Evolutionary conservation across 1,284 basidiomycete species (phyloP), one percentile per base, ranked within the genome.

Genomic region (Ceratobasidium theobromae): DNA sequence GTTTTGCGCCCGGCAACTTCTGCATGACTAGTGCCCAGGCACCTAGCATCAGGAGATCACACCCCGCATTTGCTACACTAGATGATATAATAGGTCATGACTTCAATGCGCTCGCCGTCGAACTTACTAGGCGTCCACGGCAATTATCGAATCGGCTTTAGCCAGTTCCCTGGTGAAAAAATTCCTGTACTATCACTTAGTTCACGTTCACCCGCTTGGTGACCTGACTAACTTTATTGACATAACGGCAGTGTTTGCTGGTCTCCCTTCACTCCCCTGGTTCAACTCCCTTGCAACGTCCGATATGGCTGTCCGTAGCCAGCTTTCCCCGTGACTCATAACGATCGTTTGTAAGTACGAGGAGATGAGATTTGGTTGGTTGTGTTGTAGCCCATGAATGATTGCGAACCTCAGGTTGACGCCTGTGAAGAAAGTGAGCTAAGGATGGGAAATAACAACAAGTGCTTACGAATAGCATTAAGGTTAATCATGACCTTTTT

Each of bases 301-400:
- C 48, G 58, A 48, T 64, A 64, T 52, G 18, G 58, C 32, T 28
- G 76, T 77, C 57, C 48, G 64, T 41, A 93, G 82, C 91, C 91
- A 93, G 71, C 83, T 84, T 70, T 91, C 89, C 18, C 90, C 90
- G 77, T 93, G 89, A 69, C 88, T 90, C 90, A 93, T 93, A 66
- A 93, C 83, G 38, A 92, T 78, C 5, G 88, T 89, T 75, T 93
- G 90, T 72, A 93, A 76, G 74, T 91, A 93, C 1, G 89, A 91
- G 23, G 89, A 87, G 66, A 87, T 88, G 35, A 92, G 79, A 71
- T 92, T 89, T 69, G 82, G 88, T 72, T 91, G 89, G 0, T 85
- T 84, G 69, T 83, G 85, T 68, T 88, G 83, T 32, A 93, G 78
- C 16, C 89, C 91, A 71, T 84, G 87, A 73, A 92, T 89, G 55